Evolutionary conservation across 2,329 filamentous ascomycete genomes (phyloP).

Genomic region (Thyridium curvatum): DNA sequence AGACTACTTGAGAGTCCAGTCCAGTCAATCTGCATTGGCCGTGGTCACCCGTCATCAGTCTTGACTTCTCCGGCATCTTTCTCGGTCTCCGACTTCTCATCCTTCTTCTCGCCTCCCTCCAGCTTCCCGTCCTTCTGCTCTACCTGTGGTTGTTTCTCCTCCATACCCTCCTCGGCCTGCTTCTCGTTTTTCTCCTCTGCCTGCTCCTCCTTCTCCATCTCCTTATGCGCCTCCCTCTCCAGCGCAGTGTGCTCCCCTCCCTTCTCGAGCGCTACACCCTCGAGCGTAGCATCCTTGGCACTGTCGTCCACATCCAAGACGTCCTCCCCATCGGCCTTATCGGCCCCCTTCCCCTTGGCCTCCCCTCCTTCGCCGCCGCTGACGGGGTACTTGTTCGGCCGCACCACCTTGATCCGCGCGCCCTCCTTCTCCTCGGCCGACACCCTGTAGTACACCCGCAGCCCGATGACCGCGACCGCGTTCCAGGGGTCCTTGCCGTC

Average conservation of each 20-base stretch:
- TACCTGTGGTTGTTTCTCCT: background rate
- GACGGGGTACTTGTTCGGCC: constrained; percentile 1
- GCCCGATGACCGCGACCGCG: constrained; percentile 52
- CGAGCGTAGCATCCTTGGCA: constrained; percentile 19
- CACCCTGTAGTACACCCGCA: constrained; percentile 50
- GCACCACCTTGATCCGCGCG: constrained; percentile 6
- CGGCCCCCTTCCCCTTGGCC: constrained; percentile 2
- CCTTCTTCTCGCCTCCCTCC: constrained; percentile 1
- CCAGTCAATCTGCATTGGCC: too few relatives aligned
- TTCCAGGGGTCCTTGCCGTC: constrained; percentile 54
- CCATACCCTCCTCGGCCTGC: background rate
- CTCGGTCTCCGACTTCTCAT: constrained; percentile 6
- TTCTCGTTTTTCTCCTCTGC: background rate
- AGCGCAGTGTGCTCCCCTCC: constrained; percentile 1
- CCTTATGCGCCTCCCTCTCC: background rate
- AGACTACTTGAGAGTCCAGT: too few relatives aligned
- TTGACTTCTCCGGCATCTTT: background rate
- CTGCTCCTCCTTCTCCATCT: background rate
- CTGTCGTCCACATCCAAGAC: constrained; percentile 24
- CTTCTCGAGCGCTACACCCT: constrained; percentile 5
- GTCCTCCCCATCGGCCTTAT: constrained; percentile 6
- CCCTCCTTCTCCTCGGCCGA: constrained; percentile 24
- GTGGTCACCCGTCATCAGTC: too few relatives aligned
- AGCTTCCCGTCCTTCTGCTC: background rate
- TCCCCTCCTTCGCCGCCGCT: constrained; percentile 5